Conservation (phyloP, 1,284 basidiomycete species). For the Apiotrichum siamense region DNA sequence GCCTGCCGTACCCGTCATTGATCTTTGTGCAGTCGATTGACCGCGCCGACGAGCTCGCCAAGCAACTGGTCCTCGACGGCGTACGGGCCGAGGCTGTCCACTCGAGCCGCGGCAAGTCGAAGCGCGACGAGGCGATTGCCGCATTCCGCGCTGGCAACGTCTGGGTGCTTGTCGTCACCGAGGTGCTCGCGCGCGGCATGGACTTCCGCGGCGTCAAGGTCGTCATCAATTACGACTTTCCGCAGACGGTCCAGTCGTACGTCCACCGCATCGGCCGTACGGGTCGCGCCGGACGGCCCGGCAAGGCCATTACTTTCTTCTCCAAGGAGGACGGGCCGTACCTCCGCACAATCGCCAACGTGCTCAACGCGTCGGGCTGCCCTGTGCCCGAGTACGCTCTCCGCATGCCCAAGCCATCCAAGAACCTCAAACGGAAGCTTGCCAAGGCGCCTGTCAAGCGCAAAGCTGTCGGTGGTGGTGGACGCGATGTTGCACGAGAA, state of each 20-base stretch:
- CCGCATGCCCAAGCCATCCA: slow-evolving; percentile 77
- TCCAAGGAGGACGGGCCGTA: slow-evolving; percentile 87
- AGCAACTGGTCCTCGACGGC: slow-evolving; percentile 79
- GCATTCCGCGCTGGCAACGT: slow-evolving; percentile 81
- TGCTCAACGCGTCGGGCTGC: slow-evolving; percentile 83
- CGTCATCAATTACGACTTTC: slow-evolving; percentile 96
- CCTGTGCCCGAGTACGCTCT: slow-evolving; percentile 84
- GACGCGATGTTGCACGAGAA: slow-evolving; percentile 59
- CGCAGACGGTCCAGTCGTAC: slow-evolving; percentile 87
- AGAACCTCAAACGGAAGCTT: slow-evolving; percentile 78
- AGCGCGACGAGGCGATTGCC: slow-evolving; percentile 76
- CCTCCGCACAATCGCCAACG: slow-evolving; percentile 93
- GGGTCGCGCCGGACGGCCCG: slow-evolving; percentile 83
- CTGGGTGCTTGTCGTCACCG: slow-evolving; percentile 89
- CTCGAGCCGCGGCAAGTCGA: slow-evolving; percentile 75
- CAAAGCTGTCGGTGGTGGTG: slow-evolving; percentile 64
- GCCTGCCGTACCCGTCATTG: slow-evolving; percentile 78
- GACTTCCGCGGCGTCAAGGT: slow-evolving; percentile 93
- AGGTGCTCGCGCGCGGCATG: slow-evolving; percentile 94
- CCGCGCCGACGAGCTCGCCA: slow-evolving; percentile 80
- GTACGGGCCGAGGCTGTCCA: slow-evolving; percentile 87
- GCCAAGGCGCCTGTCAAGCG: slow-evolving; percentile 69
- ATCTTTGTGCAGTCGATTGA: slow-evolving; percentile 91
- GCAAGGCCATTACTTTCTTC: slow-evolving; percentile 91
- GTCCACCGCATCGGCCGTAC: slow-evolving; percentile 95